Base-by-base conservation (phyloP, 208 protist genomes). In the Leishmania mexicana region DNA sequence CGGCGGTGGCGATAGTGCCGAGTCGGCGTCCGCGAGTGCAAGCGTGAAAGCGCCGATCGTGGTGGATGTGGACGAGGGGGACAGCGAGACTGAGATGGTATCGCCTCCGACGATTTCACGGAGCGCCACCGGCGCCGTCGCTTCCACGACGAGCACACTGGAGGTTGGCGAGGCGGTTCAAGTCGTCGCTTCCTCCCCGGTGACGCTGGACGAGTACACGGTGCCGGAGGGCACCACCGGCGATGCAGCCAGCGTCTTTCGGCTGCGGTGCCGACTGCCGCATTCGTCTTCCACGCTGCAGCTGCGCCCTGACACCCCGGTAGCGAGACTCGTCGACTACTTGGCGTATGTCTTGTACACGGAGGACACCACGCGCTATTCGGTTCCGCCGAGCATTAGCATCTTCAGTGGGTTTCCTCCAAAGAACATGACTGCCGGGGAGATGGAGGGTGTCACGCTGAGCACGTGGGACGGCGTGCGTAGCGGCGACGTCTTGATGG, bases 201-300 rank as follows among this genome's bases (percentile, higher is more conserved):
- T 83, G 24, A 57, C 76, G 10, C 38, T 75, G 8, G 77, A 81
- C 47, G 58, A 76, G 38, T 72, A 81, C 64, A 68, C 60, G 1
- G 68, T 83, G 38, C 73, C 80, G 38, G 81, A 84, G 19, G 85
- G 65, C 1, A 49, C 62, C 5, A 40, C 42, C 17, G 38, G 38
- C 8, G 65, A 79, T 19, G 82, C 60, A 3, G 57, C 70, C 47
- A 62, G 58, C 38, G 81, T 85, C 35, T 92, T 95, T 75, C 75
- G 84, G 51, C 83, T 97, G 65, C 94, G 94, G 17, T 94, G 79
- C 79, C 90, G 92, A 6, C 79, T 95, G 68, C 89, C 94, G 54
- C 86, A 83, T 54, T 81, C 79, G 54, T 80, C 85, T 35, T 45
- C 87, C 17, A 92, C 92, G 42, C 75, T 97, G 73, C 78, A 84